These are phyloP conservation scores for Pseudogymnoascus sp. DNA, from an alignment of 2,329 filamentous ascomycete species.

Conservation along the genomic window DNA sequence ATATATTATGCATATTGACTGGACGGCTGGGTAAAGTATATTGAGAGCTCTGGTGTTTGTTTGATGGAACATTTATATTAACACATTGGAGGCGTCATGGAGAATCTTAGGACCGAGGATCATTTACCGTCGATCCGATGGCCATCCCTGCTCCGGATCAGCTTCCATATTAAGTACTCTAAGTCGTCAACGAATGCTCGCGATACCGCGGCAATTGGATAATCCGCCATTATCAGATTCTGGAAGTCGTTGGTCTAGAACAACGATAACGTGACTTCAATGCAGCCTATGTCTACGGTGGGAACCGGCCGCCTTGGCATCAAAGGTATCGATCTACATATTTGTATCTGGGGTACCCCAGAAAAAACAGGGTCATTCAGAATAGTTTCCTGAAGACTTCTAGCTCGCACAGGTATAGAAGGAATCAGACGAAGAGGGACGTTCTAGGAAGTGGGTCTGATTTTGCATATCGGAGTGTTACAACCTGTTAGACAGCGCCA, in stretches of 20 bases:
- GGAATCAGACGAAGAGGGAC: not conserved
- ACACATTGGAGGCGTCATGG: not conserved
- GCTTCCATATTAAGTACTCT: conserved; percentile 2
- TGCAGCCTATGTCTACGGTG: not conserved
- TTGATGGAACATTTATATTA: conserved; percentile 9
- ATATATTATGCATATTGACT: conserved; percentile 1
- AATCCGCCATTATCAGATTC: not conserved
- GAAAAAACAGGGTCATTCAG: not conserved
- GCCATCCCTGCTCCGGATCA: not conserved
- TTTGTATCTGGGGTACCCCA: not conserved
- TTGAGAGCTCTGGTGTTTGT: not conserved
- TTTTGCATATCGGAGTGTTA: not conserved
- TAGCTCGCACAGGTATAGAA: not conserved
- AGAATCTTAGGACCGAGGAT: conserved; percentile 7
- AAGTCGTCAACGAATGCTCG: not conserved
- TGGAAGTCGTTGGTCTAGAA: not conserved
- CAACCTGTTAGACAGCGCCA: not conserved
- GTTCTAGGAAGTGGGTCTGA: not conserved
- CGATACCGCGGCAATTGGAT: not conserved
- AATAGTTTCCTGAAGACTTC: not conserved
- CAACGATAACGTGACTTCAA: not conserved
- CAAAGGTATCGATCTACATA: not conserved
- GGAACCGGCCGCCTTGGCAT: not conserved
- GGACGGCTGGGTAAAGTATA: not conserved
- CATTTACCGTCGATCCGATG: conserved; percentile 7